A percentile compares a stretch with the other conserved stretches of the same genome.
Evolutionary conservation across 148 eudicot genomes (phyloP).

Genomic region (Spergularia marina): DNA sequence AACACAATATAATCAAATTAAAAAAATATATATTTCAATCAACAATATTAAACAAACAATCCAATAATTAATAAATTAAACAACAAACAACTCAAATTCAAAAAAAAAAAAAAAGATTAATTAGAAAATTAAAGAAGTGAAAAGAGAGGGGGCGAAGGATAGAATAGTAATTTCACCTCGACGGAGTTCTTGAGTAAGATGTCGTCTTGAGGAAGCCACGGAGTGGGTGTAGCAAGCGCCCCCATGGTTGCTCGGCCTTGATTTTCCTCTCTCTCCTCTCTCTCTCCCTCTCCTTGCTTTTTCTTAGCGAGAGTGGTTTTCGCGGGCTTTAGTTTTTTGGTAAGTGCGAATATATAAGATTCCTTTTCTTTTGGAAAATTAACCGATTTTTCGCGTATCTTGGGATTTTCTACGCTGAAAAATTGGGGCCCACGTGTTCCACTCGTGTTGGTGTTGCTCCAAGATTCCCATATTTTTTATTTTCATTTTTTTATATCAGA

Average conservation of each 20-base stretch:
- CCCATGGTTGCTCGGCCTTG: slow-evolving; percentile 35
- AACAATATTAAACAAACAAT: background rate
- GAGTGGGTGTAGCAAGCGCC: slow-evolving; percentile 39
- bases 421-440: background rate
- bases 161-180: slow-evolving; percentile 41
- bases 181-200: slow-evolving; percentile 58
- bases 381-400: background rate
- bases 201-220: slow-evolving; percentile 76
- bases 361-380: no score
- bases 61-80: background rate
- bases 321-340: slow-evolving; percentile 19
- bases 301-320: background rate
- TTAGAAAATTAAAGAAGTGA: background rate
- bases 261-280: background rate
- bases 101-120: background rate
- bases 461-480: no score
- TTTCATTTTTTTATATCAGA: no score
- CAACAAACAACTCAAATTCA: background rate
- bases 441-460: no score
- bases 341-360: background rate
- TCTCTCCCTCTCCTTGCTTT: slow-evolving; percentile 6
- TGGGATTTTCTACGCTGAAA: background rate
- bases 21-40: background rate
- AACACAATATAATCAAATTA: background rate
- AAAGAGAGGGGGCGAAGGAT: background rate